Evolutionary conservation across 2,329 filamentous ascomycete genomes (phyloP), one percentile per base, ranked within the genome.

Genomic region (Sporothrix pallida): DNA sequence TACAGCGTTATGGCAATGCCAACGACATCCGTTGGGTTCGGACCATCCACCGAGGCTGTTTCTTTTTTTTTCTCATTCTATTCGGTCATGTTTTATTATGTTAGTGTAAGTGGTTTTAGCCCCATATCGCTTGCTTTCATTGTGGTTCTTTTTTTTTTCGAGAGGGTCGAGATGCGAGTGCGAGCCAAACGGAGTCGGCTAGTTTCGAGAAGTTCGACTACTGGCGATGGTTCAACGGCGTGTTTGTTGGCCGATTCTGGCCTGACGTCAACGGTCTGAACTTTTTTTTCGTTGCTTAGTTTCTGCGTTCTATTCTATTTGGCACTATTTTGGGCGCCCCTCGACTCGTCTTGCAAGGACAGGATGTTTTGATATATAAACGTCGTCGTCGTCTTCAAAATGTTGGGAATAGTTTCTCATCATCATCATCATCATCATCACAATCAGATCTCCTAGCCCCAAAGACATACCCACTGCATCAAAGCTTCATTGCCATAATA

Each of bases 211-310:
- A 37, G 26, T 60, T 31, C 54, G 23, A 67, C 20, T 48, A 26
- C 46, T 48, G 44, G 44, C 20, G 44, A 67, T 48, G 44, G 46
- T 26, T 20, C 26, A 23, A 20, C 44, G 46, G 65, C 46, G 23
- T n/a, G 67, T 69, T 31, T 54, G 67, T 69, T 69, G 67, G 67
- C 48, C 67, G 67, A 69, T 4, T 37, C 67, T 52, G 67, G 15
- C 67, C 48, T 52, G 48, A 60, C 52, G 52, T 58, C 68, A 69
- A 52, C 26, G 8, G 48, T 20, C 13, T 26, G 26, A 13, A 5
- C 17, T 15, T 2, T 42, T 42, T 50, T 37, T n/a, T 26, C 23
- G 20, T 37, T 6, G 48, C 2, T n/a, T 42, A 42, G 48, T 20
- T 42, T 42, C n/a, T 52, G 26, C 23, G 17, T 20, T 68, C 2